Percentiles rank a stretch among this genome's conserved stretches.
These are phyloP conservation scores for Manihot esculenta DNA, from an alignment of 441 rosid species.

Conservation along the genomic window DNA sequence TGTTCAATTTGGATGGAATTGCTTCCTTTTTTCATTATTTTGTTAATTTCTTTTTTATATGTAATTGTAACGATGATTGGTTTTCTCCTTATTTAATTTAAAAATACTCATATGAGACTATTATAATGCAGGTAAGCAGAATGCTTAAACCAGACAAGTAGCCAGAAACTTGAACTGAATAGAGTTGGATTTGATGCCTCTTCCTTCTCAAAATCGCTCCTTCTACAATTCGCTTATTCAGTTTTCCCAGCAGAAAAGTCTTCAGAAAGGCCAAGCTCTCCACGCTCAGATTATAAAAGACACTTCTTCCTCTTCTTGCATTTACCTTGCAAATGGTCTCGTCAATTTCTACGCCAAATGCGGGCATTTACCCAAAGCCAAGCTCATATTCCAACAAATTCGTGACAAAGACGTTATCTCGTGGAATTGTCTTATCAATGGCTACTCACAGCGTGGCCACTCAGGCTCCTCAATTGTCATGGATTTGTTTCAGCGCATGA, in stretches of 20 bases:
- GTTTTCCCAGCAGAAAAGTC: constrained; percentile 43
- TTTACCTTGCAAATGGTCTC: constrained; percentile 55
- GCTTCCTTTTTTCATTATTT: neutral
- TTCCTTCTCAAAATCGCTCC: constrained; percentile 33
- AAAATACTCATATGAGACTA: constrained; percentile 18
- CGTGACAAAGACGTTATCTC: constrained; percentile 58
- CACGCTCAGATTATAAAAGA: constrained; percentile 57
- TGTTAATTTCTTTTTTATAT: neutral
- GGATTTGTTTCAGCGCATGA: constrained; percentile 63
- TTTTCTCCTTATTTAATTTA: neutral
- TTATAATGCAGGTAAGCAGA: constrained; percentile 60
- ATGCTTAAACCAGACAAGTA: constrained; percentile 94
- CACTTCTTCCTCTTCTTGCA: constrained; percentile 39
- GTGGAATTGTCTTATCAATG: constrained; percentile 83
- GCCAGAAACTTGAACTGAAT: constrained; percentile 43
- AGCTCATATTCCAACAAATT: constrained; percentile 50
- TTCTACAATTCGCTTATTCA: too few relatives aligned
- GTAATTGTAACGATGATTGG: neutral
- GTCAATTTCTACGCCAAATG: constrained; percentile 72
- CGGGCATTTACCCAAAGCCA: constrained; percentile 48
- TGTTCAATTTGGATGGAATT: neutral
- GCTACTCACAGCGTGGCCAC: constrained; percentile 54
- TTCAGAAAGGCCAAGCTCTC: constrained; percentile 49
- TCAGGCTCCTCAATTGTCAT: constrained; percentile 40
- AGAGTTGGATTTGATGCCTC: constrained; percentile 39